Percentiles rank a stretch among this genome's conserved stretches.
phyloP scores from a whole-genome alignment of 257 asterid genomes.

The Primulina tabacum region DNA sequence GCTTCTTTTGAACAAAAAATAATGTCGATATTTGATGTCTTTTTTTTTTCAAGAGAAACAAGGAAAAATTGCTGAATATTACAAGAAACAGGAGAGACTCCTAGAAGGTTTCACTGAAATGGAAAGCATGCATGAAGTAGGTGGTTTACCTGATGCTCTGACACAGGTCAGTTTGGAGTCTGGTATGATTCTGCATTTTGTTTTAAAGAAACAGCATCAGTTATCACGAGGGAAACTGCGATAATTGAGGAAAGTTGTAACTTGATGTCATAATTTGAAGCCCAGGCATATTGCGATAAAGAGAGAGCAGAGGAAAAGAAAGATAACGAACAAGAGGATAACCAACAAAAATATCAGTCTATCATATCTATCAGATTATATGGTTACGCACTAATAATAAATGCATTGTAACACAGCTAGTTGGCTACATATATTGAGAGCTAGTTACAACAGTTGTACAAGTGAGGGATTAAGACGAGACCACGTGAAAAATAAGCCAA shows the following conservation, averaged over 20 bases:
- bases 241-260: not conserved
- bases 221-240: not conserved
- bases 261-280: conserved; percentile 18
- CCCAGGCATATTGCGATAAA: not conserved
- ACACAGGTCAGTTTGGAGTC: conserved; percentile 52
- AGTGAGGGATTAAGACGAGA: too few species aligned
- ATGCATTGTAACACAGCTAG: too few species aligned
- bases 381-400: too few species aligned
- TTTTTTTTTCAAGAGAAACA: conserved; percentile 44
- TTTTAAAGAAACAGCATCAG: not conserved
- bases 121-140: conserved; percentile 70
- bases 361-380: too few species aligned
- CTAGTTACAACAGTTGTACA: too few species aligned
- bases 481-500: too few species aligned
- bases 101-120: conserved; percentile 81
- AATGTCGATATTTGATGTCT: too few species aligned
- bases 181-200: not conserved
- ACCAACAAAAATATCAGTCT: too few species aligned
- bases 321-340: too few species aligned
- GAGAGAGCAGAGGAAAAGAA: not conserved
- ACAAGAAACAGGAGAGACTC: conserved; percentile 77
- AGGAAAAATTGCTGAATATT: conserved; percentile 68
- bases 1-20: too few species aligned
- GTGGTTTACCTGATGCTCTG: conserved; percentile 51
- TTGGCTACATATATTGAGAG: too few species aligned